These are phyloP conservation scores for Saccharomycopsis hybrid DNA, from an alignment of 1,139 yeast genomes.

Conservation along the genomic window DNA sequence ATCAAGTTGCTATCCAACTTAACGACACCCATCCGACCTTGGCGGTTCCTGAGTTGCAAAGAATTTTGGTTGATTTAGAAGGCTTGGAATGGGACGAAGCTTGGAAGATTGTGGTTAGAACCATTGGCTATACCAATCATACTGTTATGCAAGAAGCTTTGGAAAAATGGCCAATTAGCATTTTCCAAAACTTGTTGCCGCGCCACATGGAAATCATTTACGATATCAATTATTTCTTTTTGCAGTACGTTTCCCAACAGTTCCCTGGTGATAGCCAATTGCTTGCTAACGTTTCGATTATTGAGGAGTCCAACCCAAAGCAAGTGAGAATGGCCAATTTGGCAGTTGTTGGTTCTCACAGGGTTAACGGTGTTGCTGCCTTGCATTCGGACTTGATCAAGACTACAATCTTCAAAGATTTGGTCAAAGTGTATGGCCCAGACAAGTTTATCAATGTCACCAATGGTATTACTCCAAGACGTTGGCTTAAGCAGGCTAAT, in stretches of 20 bases:
- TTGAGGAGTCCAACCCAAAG: constrained; percentile 76
- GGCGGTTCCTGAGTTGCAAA: constrained; percentile 84
- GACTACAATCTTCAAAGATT: constrained; percentile 86
- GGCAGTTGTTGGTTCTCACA: constrained; percentile 89
- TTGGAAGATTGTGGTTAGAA: constrained; percentile 73
- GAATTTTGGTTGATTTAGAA: constrained; percentile 80
- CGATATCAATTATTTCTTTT: constrained; percentile 75
- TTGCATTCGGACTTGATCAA: constrained; percentile 85
- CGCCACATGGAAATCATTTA: constrained; percentile 89
- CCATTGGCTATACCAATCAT: constrained; percentile 91
- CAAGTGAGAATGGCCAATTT: constrained; percentile 88
- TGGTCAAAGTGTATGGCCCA: constrained; percentile 72
- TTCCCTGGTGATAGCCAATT: constrained; percentile 68
- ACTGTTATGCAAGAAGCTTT: constrained; percentile 93
- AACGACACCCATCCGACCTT: constrained; percentile 95
- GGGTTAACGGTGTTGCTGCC: constrained; percentile 94
- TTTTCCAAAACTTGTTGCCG: constrained; percentile 73
- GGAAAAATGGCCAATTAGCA: constrained; percentile 91
- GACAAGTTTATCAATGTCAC: constrained; percentile 89
- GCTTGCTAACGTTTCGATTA: constrained; percentile 66
- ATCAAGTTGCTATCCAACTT: constrained; percentile 84
- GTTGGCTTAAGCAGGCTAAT: constrained; percentile 94
- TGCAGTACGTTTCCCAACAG: constrained; percentile 64
- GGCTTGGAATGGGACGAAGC: constrained; percentile 76
- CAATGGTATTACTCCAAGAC: constrained; percentile 92